Base-by-base conservation (phyloP, 176 grass and related monocot genomes). In the Rhynchospora pubera region DNA sequence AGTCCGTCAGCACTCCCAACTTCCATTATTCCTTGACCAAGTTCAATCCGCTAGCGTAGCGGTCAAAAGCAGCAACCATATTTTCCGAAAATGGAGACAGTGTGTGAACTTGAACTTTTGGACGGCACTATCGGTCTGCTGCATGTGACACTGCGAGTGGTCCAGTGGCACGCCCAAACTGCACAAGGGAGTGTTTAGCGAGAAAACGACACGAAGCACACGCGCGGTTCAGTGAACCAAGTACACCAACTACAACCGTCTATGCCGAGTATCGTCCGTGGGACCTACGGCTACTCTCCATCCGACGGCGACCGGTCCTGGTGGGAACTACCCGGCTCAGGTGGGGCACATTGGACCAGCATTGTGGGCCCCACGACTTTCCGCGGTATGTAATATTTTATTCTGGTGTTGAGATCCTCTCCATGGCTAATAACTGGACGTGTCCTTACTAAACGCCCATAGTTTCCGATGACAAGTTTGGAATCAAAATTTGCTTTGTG, bases 221-320 rank as follows among this genome's bases (percentile, higher is more conserved):
- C 23, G 30, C 60, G 45, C 58, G 79, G 42, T 81, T 65, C 58
- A 65, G 79, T 81, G 79, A 45, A 48, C 58, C 79, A 81, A 81
- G 62, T 63, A 57, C 61, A 65, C 32, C 39, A 81, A 62, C 44
- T 19, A 81, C 59, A 64, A 62, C 32, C 34, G 18, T 50, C 44
- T 7, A 2, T 39, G 45, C 44, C 59, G 18, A 18, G 59, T 10
- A 65, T 65, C 34, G 46, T 1, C 21, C 10, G 21, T 22, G 19
- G 21, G 55, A 5, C 11, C 56, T 19, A 50, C 56, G 5, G 12
- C 23, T 43, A 23, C 21, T 30, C 24, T 13, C 23, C 15, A 39
- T 59, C 13, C 51, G 77, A 79, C 77, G 56, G 56, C 8, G 30
- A 61, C 77, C 13, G 64, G 24, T 34, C 13, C 11, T 44, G 21